Evolutionary conservation across 805 yeast genomes (phyloP), one percentile per base, ranked within the genome.

Genomic region (Millerozyma miso): DNA sequence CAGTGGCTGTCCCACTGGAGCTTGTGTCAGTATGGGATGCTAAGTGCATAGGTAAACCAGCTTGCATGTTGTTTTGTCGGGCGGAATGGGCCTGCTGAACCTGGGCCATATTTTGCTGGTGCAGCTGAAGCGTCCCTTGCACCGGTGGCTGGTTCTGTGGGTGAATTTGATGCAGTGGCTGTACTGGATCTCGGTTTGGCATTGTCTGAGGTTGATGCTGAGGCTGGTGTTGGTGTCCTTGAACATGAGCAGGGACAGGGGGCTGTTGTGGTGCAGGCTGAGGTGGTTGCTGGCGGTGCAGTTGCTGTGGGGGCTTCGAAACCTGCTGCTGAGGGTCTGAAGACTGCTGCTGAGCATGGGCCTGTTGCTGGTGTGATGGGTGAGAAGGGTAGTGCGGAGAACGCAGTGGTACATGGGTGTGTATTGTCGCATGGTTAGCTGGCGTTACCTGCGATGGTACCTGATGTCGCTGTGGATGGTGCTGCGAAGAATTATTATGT

Each of bases 261-360:
- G n/a, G n/a, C n/a, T n/a, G n/a, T n/a, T n/a, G n/a, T n/a, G n/a
- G n/a, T n/a, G n/a, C n/a, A n/a, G n/a, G n/a, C n/a, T n/a, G n/a
- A n/a, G n/a, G n/a, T n/a, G n/a, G n/a, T 14, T 19, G 18, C 33
- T 40, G 40, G 26, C 33, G 16, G 33, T 35, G 14, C 34, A 42
- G 43, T 16, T 43, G 33, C 19, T 45, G 43, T 8, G 15, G 7
- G 5, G 6, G 34, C 14, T 6, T 7, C 18, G 38, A 17, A 4
- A 5, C 13, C 16, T 46, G n/a, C 38, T 38, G 20, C 19, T n/a
- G 45, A n/a, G 29, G 34, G 19, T 35, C 41, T 40, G 37, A 40
- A 16, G 10, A 33, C 31, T 19, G 47, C 19, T 31, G 45, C 20
- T 32, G 43, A 4, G 32, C 37, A 23, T 35, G 33, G 19, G 34